A percentile compares a stretch with the other conserved stretches of the same genome.
phyloP scores from a whole-genome alignment of 495 filamentous ascomycete genomes.

The Amphirosellinia nigrospora region DNA sequence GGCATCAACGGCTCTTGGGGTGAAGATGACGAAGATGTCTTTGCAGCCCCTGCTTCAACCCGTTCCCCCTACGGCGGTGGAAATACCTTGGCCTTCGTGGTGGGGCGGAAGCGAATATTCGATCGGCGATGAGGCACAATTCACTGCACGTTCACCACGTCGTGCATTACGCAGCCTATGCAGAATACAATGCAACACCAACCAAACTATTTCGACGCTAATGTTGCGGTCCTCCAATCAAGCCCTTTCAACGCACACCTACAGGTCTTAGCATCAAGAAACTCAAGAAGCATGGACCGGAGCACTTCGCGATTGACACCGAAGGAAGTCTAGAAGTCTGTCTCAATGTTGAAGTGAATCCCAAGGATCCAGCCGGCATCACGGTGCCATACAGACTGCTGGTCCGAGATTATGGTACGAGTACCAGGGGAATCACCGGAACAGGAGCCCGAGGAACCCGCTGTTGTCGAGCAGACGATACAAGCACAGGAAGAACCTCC shows the following conservation, averaged over 20 bases:
- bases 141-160: slow-evolving; percentile 44
- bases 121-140: slow-evolving; percentile 53
- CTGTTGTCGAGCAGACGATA: not conserved
- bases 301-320: slow-evolving; percentile 61
- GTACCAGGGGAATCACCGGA: slow-evolving; percentile 40
- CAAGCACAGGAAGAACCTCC: not conserved
- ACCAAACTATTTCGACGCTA: slow-evolving; percentile 10
- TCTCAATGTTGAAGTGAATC: slow-evolving; percentile 85
- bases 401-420: slow-evolving; percentile 72
- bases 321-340: slow-evolving; percentile 82
- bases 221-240: slow-evolving; percentile 24
- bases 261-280: slow-evolving; percentile 71
- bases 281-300: slow-evolving; percentile 42
- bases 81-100: slow-evolving; percentile 43
- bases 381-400: slow-evolving; percentile 87
- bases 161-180: slow-evolving; percentile 33
- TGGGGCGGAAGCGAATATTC: slow-evolving; percentile 43
- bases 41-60: slow-evolving; percentile 33
- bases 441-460: not conserved
- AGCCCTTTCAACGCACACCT: slow-evolving; percentile 73
- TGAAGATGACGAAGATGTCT: slow-evolving; percentile 47
- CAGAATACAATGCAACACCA: slow-evolving; percentile 31
- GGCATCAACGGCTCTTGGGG: slow-evolving; percentile 61
- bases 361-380: slow-evolving; percentile 83
- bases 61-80: not conserved